Conservation (phyloP, 2,329 filamentous ascomycete genomes). For the Spiromastix sp. region DNA sequence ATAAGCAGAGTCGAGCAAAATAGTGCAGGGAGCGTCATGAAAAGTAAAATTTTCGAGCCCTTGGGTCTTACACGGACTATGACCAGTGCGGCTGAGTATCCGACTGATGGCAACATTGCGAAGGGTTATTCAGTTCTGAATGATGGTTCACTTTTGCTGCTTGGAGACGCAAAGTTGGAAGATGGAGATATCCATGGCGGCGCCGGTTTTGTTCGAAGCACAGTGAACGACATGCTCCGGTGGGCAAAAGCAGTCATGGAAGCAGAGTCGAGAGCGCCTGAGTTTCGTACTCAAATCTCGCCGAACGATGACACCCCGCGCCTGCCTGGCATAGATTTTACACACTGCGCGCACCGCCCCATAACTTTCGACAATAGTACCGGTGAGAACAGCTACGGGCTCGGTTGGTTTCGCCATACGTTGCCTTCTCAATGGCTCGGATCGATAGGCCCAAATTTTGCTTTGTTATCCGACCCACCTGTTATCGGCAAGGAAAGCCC, state of each 20-base stretch:
- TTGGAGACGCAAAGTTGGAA: constrained; percentile 6
- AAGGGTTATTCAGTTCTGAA: constrained; percentile 10
- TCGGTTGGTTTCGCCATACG: constrained; percentile 16
- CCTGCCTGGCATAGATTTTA: constrained; percentile 12
- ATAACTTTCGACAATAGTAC: constrained; percentile 9
- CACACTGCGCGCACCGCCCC: constrained; percentile 11
- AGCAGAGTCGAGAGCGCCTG: constrained; percentile 10
- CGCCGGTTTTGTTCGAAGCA: constrained; percentile 13
- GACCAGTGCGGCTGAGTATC: constrained; percentile 3
- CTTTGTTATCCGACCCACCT: constrained; percentile 7
- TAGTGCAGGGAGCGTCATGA: constrained; percentile 7
- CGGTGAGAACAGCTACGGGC: constrained; percentile 13
- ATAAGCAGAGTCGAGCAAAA: constrained; percentile 7
- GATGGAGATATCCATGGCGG: constrained; percentile 10
- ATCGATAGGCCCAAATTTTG: constrained; percentile 8
- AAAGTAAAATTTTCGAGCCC: constrained; percentile 14
- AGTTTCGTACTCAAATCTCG: constrained; percentile 1
- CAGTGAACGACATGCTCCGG: constrained; percentile 16
- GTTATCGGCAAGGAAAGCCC: constrained; percentile 9
- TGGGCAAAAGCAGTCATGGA: constrained; percentile 15
- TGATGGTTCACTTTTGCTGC: constrained; percentile 9
- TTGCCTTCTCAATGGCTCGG: constrained; percentile 14
- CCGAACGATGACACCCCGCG: constrained; percentile 3
- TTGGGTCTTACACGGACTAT: constrained; percentile 18
- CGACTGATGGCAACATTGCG: constrained; percentile 13